Evolutionary conservation across 1,284 basidiomycete genomes (phyloP), one percentile per base, ranked within the genome.

Genomic region (Trichosporon sp.): DNA sequence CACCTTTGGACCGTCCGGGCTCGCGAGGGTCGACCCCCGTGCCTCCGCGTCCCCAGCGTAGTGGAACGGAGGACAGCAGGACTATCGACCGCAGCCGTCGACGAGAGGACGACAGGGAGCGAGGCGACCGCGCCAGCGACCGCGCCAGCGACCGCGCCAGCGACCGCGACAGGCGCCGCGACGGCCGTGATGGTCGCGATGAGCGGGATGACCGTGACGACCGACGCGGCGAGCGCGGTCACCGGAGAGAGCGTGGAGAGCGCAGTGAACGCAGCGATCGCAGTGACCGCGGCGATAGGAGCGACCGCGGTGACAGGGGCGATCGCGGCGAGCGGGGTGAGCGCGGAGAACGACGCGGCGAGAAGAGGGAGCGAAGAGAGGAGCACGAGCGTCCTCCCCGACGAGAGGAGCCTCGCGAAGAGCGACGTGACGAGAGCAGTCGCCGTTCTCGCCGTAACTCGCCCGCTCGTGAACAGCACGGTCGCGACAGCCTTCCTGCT

Each of bases 1-100:
- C 68, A 4, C 37, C 67, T 0, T 21, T 21, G 4, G 66, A 54
- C 0, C 46, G 61, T 16, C 59, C 66, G 6, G 70, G 65, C 7
- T 71, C 70, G n/a, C 66, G 68, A 6, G 40, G 54, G 0, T 65
- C 69, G 11, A 68, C 70, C 2, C 69, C 69, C 0, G 56, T 26
- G 56, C 68, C 11, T 70, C 69, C 35, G 66, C 65, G 10, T 48
- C 69, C 66, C 48, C 65, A 48, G 71, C 73, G 81, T 43, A 78
- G 75, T 54, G 77, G 76, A 1, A 82, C 80, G 68, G 78, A 79
- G 0, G 82, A 84, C 37, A 79, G 77, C 64, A 74, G 78, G 40
- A 70, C 74, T 35, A 82, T 75, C 63, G 79, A 78, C 35, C 71
- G 78, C 5, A 72, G 77, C 12, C 67, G 76, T 56, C 73, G 75